A percentile compares a stretch with the other conserved stretches of the same genome.
These are phyloP conservation scores for Kwoniella dejecticola DNA, from an alignment of 768 basidiomycete genomes.

Conservation along the genomic window DNA sequence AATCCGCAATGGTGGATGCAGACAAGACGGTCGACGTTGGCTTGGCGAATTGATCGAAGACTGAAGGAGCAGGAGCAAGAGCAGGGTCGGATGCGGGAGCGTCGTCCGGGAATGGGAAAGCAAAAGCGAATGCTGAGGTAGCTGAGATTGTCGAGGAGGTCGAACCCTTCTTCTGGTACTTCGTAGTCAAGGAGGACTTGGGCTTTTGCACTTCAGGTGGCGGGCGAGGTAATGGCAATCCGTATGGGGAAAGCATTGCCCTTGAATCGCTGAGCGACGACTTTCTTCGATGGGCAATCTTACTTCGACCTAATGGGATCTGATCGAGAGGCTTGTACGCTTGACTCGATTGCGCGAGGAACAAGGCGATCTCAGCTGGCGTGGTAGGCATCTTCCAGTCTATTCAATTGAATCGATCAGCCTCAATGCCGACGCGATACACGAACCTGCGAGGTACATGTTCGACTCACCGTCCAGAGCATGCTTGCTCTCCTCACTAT, in stretches of 20 bases:
- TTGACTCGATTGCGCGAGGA: conserved; percentile 38
- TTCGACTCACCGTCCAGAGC: conserved; percentile 28
- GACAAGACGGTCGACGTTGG: neutral
- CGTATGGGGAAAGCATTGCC: conserved; percentile 36
- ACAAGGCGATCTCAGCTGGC: conserved; percentile 28
- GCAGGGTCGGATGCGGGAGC: conserved; percentile 17
- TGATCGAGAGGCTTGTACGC: conserved; percentile 39
- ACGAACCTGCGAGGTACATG: too few relatives aligned
- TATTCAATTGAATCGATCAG: neutral
- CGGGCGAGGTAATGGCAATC: conserved; percentile 32
- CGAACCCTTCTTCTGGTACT: conserved; percentile 48
- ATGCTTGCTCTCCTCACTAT: conserved; percentile 27
- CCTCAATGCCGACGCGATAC: too few relatives aligned
- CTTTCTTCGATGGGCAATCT: conserved; percentile 37
- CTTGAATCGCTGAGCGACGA: conserved; percentile 37
- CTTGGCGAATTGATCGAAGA: neutral
- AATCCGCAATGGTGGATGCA: neutral
- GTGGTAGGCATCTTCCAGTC: conserved; percentile 34
- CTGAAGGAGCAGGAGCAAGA: conserved; percentile 10
- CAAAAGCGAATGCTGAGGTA: conserved; percentile 17
- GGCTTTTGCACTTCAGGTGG: conserved; percentile 4
- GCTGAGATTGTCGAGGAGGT: conserved; percentile 24
- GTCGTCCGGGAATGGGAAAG: conserved; percentile 16
- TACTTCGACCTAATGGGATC: conserved; percentile 8
- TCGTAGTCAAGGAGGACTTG: conserved; percentile 36